phyloP scores from a whole-genome alignment of 1,284 basidiomycete species.

The Papiliotrema terrestris region DNA sequence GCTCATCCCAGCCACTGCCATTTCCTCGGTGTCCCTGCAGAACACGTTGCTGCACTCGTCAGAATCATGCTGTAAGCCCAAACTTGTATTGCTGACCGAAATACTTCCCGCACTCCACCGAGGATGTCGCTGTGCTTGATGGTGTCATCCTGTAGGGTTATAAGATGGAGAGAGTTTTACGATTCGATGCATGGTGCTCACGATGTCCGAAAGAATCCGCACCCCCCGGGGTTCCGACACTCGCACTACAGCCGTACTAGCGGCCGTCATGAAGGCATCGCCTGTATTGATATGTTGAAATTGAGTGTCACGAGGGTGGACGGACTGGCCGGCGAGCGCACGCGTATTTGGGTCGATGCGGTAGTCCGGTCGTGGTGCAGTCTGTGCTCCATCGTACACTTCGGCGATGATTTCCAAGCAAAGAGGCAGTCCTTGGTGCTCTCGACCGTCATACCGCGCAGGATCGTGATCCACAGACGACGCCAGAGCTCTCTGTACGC shows the following conservation, averaged over 20 bases:
- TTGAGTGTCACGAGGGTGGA: too few species aligned
- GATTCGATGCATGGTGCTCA: slow-evolving; percentile 5
- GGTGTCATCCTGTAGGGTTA: slow-evolving; percentile 86
- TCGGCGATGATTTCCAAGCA: too few species aligned
- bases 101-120: slow-evolving; percentile 67
- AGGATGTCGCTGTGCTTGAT: slow-evolving; percentile 75
- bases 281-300: too few species aligned
- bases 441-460: too few species aligned
- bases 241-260: slow-evolving; percentile 26
- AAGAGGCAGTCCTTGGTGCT: too few species aligned
- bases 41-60: slow-evolving; percentile 50
- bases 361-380: too few species aligned
- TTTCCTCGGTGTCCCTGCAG: slow-evolving; percentile 60
- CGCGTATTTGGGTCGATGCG: too few species aligned
- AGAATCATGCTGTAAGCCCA: not conserved
- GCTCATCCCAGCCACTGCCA: slow-evolving; percentile 78
- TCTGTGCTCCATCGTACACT: too few species aligned
- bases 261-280: not conserved
- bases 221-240: slow-evolving; percentile 45
- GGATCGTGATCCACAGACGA: too few species aligned
- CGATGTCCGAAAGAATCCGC: slow-evolving; percentile 81
- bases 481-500: too few species aligned
- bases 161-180: too few species aligned
- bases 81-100: slow-evolving; percentile 43
- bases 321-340: too few species aligned